Evolutionary conservation across 2,329 filamentous ascomycete species (phyloP), one percentile per base, ranked within the genome.

Genomic region (Aspergillus nomiae): DNA sequence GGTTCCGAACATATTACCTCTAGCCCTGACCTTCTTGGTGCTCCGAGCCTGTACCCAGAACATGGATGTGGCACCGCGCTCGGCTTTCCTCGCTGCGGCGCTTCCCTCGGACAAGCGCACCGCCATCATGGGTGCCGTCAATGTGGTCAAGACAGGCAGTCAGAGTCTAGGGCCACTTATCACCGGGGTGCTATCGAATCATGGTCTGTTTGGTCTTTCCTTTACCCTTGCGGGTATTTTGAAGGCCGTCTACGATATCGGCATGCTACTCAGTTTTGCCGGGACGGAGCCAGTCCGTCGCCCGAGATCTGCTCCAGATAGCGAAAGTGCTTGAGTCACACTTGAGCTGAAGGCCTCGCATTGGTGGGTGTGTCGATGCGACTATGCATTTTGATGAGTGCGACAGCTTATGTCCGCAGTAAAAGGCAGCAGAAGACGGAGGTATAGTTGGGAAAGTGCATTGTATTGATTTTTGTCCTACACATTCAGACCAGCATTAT

Each of bases 1-100:
- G 0, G 69, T 89, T 0, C 87, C 88, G 0, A 74, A 79, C 24
- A 79, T 81, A 4, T 76, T 87, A 0, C 79, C 79, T 12, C 64
- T 88, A 6, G 84, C 89, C 0, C 81, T 91, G 53, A 74, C 82
- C 0, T 85, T 92, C 61, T 79, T 92, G 12, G 74, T 89, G 19
- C 79, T 90, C 12, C 85, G 90, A 9, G 82, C 89, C 0, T 87
- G 85, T 64, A 84, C 85, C 0, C 84, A 87, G 60, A 87, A 82
- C 56, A 92, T 92, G 90, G 90, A 92, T 68, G 84, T 86, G 26
- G 90, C 88, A 0, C 90, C 90, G 0, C 84, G 90, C 10, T 84
- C 86, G 3, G 90, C 90, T 0, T 92, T 92, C 72, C 76, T 92
- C 2, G 86, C 90, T 0, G 86, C 87, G 1, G 84, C 88, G 0